Percentiles rank a stretch among this genome's conserved stretches.
Conservation (phyloP, 2,329 filamentous ascomycete genomes). For the Apiospora pterosperma region DNA sequence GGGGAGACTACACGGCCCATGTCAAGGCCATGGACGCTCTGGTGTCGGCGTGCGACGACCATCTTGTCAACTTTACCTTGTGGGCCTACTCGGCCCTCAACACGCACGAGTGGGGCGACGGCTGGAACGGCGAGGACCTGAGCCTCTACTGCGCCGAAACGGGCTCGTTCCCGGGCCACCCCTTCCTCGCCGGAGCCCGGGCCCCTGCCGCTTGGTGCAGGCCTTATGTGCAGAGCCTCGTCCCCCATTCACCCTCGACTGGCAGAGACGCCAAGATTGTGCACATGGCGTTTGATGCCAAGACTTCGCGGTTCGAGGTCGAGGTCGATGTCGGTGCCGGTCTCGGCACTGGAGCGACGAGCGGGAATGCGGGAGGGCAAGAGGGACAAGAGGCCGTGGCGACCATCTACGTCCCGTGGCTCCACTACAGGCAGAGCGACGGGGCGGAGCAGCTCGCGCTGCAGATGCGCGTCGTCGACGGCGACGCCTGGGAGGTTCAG, state of each 20-base stretch:
- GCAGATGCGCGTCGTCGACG: neutral
- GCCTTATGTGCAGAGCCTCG: conserved; percentile 13
- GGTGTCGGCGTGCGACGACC: conserved; percentile 16
- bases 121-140: conserved; percentile 23
- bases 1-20: conserved; percentile 19
- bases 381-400: neutral
- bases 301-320: conserved; percentile 9
- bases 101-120: conserved; percentile 21
- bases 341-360: neutral
- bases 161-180: conserved; percentile 15
- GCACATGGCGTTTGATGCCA: conserved; percentile 13
- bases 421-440: conserved; percentile 14
- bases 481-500: neutral
- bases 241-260: neutral
- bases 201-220: conserved; percentile 18
- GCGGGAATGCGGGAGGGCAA: neutral
- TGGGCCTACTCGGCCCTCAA: conserved; percentile 19
- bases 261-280: neutral
- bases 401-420: conserved; percentile 10
- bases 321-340: conserved; percentile 4
- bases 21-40: conserved; percentile 19
- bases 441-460: neutral
- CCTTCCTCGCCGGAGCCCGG: conserved; percentile 11
- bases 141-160: conserved; percentile 19
- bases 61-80: conserved; percentile 16